Base-by-base conservation (phyloP, 805 yeast species). In the Metschnikowia gelsemii region DNA sequence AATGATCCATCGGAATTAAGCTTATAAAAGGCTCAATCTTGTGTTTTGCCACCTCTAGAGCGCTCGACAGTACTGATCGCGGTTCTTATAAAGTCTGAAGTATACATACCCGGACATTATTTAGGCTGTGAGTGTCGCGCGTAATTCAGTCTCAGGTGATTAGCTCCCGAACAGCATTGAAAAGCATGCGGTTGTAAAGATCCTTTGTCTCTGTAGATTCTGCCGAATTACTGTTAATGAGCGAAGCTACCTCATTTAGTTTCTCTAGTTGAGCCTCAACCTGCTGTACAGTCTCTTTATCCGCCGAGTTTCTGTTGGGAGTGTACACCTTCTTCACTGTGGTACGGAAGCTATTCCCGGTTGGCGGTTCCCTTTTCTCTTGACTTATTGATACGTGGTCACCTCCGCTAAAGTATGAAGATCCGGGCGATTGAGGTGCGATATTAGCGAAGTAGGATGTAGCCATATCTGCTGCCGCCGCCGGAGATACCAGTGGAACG, bases 311-410 rank as follows among this genome's bases (percentile, higher is more conserved):
- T 40, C 59, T 61, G 12, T 42, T 42, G 2, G 72, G 72, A 1
- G 70, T 56, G 44, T 52, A 68, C 5, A 70, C 54, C 52, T 68
- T 70, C 40, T 56, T 58, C 27, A 67, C 61, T 5, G 62, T 58
- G 3, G 72, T 67, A 38, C 62, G 62, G 51, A 66, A 68, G 13
- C 38, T 43, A 21, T 56, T 45, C 16, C 38, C 34, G 13, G 35
- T 22, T 11, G 33, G 42, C 14, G 33, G 23, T 2, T 34, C 40
- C 16, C 46, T 33, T 13, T 40, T 40, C 8, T 46, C 51, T 16
- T 36, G 29, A 22, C 13, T 16, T 13, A 22, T 14, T 19, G n/a
- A 11, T 11, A 19, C 21, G 12, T 24, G 13, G 16, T 28, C 37
- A 12, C 26, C 31, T 12, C 40, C 42, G 9, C 32, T 28, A 32